A percentile compares a stretch with the other conserved stretches of the same genome.
Conservation (phyloP, 352 stramenopile species). For the Phytopythium oedochilum region DNA sequence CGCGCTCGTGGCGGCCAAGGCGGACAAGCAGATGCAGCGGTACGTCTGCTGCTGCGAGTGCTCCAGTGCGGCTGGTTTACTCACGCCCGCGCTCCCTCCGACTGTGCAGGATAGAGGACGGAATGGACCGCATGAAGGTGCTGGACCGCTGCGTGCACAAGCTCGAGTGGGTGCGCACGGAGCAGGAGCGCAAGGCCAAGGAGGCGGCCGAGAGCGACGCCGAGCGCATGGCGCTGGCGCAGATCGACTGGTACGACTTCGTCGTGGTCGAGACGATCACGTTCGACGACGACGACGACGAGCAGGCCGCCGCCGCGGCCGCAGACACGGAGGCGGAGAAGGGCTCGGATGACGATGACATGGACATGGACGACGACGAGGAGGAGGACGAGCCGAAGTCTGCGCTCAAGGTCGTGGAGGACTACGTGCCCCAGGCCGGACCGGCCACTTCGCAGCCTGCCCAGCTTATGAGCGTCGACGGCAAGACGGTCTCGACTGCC, state of each 20-base stretch:
- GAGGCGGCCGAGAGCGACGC: slow-evolving; percentile 74
- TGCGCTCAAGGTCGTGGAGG: slow-evolving; percentile 75
- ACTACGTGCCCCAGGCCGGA: slow-evolving; percentile 73
- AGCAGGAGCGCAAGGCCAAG: slow-evolving; percentile 67
- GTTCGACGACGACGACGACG: slow-evolving; percentile 90
- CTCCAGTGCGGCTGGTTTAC: too few species aligned
- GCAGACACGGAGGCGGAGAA: slow-evolving; percentile 27
- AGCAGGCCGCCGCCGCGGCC: slow-evolving; percentile 11
- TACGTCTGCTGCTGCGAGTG: slow-evolving; percentile 1
- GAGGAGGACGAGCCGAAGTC: slow-evolving; percentile 53
- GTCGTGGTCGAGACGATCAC: slow-evolving; percentile 98
- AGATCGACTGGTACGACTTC: slow-evolving; percentile 99
- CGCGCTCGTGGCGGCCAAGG: slow-evolving; percentile 79
- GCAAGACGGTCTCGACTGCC: slow-evolving; percentile 84
- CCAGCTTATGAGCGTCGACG: slow-evolving; percentile 72
- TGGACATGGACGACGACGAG: slow-evolving; percentile 88
- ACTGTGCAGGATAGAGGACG: slow-evolving; percentile 47
- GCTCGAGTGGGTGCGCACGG: slow-evolving; percentile 73
- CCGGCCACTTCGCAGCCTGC: slow-evolving; percentile 17
- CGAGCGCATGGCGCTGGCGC: slow-evolving; percentile 59
- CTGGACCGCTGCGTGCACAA: slow-evolving; percentile 83
- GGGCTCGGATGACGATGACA: slow-evolving; percentile 78
- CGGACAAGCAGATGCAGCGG: slow-evolving; percentile 63
- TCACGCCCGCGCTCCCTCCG: too few species aligned
- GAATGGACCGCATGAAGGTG: slow-evolving; percentile 81